Conservation (phyloP, 305 asterid species). For the Fraxinus velutina region DNA sequence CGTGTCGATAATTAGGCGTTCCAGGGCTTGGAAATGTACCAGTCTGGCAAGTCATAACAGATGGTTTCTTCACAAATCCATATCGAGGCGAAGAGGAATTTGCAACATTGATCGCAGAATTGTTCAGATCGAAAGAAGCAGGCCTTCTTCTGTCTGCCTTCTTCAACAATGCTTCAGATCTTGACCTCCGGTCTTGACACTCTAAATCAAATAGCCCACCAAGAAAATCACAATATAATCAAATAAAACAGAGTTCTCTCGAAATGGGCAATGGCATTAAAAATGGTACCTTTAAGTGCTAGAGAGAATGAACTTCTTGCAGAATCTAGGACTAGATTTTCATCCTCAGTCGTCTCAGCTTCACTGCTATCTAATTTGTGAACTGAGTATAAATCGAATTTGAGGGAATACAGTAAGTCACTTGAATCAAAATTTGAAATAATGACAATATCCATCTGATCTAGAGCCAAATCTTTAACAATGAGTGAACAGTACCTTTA, state of each 20-base stretch:
- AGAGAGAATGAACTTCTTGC: slow-evolving; percentile 87
- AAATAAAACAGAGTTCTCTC: neutral
- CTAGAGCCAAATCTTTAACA: slow-evolving; percentile 16
- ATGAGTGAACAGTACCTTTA: slow-evolving; percentile 51
- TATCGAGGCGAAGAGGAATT: slow-evolving; percentile 65
- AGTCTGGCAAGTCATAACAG: slow-evolving; percentile 36
- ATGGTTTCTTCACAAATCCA: slow-evolving; percentile 55
- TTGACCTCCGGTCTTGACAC: slow-evolving; percentile 68
- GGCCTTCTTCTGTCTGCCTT: slow-evolving; percentile 60
- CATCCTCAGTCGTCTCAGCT: slow-evolving; percentile 78
- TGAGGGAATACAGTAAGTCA: slow-evolving; percentile 22
- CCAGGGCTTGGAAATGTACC: slow-evolving; percentile 84
- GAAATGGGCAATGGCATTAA: slow-evolving; percentile 4
- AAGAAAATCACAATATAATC: neutral
- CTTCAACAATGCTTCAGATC: slow-evolving; percentile 51
- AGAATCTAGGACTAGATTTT: slow-evolving; percentile 54
- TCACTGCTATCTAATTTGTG: slow-evolving; percentile 60
- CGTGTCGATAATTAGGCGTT: slow-evolving; percentile 67
- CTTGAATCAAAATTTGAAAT: neutral
- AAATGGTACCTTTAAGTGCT: slow-evolving; percentile 70
- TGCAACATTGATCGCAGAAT: slow-evolving; percentile 32
- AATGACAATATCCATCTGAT: slow-evolving; percentile 15
- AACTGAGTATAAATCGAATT: slow-evolving; percentile 33
- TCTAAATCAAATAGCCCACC: slow-evolving; percentile 43
- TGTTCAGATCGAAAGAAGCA: slow-evolving; percentile 79